These are phyloP conservation scores for Lagenidium giganteum DNA, from an alignment of 352 stramenopile genomes.

Conservation along the genomic window DNA sequence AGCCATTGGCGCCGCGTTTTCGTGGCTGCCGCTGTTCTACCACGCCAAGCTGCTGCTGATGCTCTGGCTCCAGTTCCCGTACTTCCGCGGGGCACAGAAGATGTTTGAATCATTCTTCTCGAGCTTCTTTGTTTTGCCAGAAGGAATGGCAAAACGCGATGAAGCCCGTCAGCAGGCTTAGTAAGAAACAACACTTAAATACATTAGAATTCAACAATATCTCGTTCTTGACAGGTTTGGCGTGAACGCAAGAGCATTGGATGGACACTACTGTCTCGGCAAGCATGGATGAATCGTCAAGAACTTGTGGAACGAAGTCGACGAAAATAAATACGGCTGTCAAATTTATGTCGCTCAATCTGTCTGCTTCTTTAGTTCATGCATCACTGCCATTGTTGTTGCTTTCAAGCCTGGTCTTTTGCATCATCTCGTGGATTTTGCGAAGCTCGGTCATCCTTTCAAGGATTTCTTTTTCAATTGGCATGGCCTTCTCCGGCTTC, in stretches of 20 bases:
- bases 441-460: constrained; percentile 59
- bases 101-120: constrained; percentile 77
- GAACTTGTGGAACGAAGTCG: no score
- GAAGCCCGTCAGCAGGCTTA: no score
- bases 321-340: no score
- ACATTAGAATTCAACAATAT: no score
- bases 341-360: no score
- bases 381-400: constrained; percentile 17
- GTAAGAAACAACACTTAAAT: no score
- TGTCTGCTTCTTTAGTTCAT: no score
- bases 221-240: no score
- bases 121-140: constrained; percentile 83
- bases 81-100: constrained; percentile 79
- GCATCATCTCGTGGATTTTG: constrained; percentile 59
- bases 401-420: constrained; percentile 32
- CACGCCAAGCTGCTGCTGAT: constrained; percentile 79
- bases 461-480: constrained; percentile 57
- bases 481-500: constrained; percentile 27
- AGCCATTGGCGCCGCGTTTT: constrained; percentile 40
- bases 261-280: no score
- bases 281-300: no score
- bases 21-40: constrained; percentile 84
- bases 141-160: no score
- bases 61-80: constrained; percentile 89
- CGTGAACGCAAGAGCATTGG: no score